Evolutionary conservation across 441 rosid species (phyloP).

Genomic region (Daphne laureola): DNA sequence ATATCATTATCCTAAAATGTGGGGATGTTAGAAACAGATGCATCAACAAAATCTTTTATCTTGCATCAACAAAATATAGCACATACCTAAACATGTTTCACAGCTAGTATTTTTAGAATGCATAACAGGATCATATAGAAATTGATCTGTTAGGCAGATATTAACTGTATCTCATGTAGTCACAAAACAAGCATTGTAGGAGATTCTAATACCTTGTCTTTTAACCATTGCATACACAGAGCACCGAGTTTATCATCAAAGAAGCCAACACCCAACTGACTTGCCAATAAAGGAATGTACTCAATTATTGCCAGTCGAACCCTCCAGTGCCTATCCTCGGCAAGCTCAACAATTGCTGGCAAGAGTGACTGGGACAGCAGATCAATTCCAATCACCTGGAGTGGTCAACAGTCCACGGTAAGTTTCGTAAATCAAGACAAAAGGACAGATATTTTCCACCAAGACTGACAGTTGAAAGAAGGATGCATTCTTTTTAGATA

Average conservation of each 20-base stretch:
- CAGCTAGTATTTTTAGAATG: background rate
- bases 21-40: too few species aligned
- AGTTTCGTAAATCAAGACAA: too few species aligned
- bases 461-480: too few species aligned
- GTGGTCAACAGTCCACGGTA: background rate
- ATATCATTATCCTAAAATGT: too few species aligned
- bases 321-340: constrained; percentile 87
- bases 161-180: too few species aligned
- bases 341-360: constrained; percentile 84
- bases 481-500: too few species aligned
- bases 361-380: constrained; percentile 68
- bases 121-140: background rate
- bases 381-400: constrained; percentile 77
- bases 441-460: too few species aligned
- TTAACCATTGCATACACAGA: constrained; percentile 99
- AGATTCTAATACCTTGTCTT: constrained; percentile 64
- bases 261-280: constrained; percentile 85
- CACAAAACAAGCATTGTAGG: background rate
- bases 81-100: too few species aligned
- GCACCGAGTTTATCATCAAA: constrained; percentile 96
- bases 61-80: background rate
- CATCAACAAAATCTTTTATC: constrained; percentile 5
- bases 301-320: constrained; percentile 82
- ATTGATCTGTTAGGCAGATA: too few species aligned
- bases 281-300: constrained; percentile 74